Base-by-base conservation (phyloP, 2,329 filamentous ascomycete species). In the Fusarium mangiferae region DNA sequence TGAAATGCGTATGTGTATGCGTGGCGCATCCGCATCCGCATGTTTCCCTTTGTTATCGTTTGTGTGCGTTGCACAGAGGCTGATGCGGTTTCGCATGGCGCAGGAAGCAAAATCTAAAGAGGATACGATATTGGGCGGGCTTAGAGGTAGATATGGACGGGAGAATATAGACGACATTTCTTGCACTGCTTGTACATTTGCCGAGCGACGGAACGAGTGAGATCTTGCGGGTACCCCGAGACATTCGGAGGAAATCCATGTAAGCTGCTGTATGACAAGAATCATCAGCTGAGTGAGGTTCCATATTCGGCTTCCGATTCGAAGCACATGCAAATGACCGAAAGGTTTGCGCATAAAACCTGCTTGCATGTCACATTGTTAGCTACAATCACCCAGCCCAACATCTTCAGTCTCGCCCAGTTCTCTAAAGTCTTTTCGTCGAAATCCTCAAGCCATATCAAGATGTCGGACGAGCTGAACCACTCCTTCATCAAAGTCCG, bases 401-500 rank as follows among this genome's bases (percentile, higher is more conserved):
- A 24, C 14, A 18, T 18, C 3, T n/a, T n/a, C 14, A 28, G 15
- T 38, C 20, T 62, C 12, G 22, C 1, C 18, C 44, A 20, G 14
- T 33, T 9, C 44, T 62, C 36, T 7, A 14, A 7, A 45, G 39
- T 22, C 22, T 28, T 10, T n/a, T 22, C 22, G 5, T 24, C 15
- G 11, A n/a, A 22, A 44, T 10, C 28, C 7, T 18, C 26, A 18
- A 7, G n/a, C 7, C 20, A 28, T 30, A 26, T 54, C 73, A 77
- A 66, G 51, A 83, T 83, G 80, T 80, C 82, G 44, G 80, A 84
- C 46, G 83, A 86, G 52, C 78, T 87, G 45, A 83, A 85, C 70
- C 76, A 80, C 41, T 80, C 84, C 42, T 77, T 88, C 41, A 81
- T 83, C 63, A 84, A 85, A 58, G 81, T 88, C 68, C 85, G 86